These are phyloP conservation scores for Flaveria linearis DNA, from an alignment of 129 eudicot genomes.

Conservation along the genomic window DNA sequence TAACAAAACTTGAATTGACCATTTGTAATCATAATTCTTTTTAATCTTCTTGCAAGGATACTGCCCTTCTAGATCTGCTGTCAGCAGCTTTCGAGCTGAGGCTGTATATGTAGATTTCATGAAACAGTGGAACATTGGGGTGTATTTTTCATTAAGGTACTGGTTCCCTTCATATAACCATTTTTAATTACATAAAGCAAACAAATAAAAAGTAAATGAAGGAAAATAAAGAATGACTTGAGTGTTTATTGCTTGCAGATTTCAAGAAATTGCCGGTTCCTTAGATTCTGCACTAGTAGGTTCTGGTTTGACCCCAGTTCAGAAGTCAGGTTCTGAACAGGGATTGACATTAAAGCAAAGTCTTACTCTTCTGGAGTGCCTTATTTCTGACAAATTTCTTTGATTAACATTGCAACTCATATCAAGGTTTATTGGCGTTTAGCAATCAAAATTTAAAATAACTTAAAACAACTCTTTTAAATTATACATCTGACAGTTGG, in stretches of 20 bases:
- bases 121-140: slow-evolving; percentile 96
- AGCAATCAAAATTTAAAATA: not conserved
- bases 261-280: slow-evolving; percentile 95
- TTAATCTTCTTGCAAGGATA: slow-evolving; percentile 54
- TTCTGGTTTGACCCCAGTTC: slow-evolving; percentile 53
- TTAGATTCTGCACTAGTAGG: slow-evolving; percentile 77
- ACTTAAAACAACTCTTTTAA: not conserved
- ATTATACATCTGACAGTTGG: slow-evolving; percentile 14
- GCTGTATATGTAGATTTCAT: slow-evolving; percentile 82
- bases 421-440: slow-evolving; percentile 60
- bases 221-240: slow-evolving; percentile 14
- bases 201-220: not conserved
- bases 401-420: slow-evolving; percentile 85
- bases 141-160: slow-evolving; percentile 93
- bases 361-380: slow-evolving; percentile 75
- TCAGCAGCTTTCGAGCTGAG: slow-evolving; percentile 77
- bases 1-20: not conserved
- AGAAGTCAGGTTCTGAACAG: slow-evolving; percentile 43
- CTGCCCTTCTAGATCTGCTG: slow-evolving; percentile 76
- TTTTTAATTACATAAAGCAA: slow-evolving; percentile 1
- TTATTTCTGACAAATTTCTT: slow-evolving; percentile 89
- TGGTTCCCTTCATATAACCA: not conserved
- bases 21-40: not conserved
- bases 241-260: slow-evolving; percentile 51
- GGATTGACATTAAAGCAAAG: slow-evolving; percentile 72